These are phyloP conservation scores for Aschersonia sp. DNA, from an alignment of 2,329 filamentous ascomycete genomes.

Conservation along the genomic window DNA sequence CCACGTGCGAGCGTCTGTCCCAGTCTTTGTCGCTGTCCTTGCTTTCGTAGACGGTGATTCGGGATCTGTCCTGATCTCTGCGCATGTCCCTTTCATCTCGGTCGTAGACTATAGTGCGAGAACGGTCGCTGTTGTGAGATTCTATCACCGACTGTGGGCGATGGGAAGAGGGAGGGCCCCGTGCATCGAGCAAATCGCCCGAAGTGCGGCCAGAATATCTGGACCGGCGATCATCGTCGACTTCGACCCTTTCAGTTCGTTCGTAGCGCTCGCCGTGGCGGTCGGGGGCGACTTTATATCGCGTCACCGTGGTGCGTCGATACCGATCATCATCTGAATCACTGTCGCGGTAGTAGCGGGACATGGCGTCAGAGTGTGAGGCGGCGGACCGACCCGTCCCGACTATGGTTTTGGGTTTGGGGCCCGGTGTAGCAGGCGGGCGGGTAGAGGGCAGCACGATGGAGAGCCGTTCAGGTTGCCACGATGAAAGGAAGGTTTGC, in stretches of 20 bases:
- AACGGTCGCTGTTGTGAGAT: slow-evolving; percentile 19
- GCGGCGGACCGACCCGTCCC: slow-evolving; percentile 4
- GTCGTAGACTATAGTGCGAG: slow-evolving; percentile 28
- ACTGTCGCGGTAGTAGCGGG: slow-evolving; percentile 19
- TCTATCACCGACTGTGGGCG: slow-evolving; percentile 38
- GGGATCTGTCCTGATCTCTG: slow-evolving; percentile 13
- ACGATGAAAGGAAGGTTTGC: too few relatives aligned
- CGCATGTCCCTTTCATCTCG: slow-evolving; percentile 23
- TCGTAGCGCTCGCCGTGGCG: slow-evolving; percentile 25
- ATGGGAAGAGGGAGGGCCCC: slow-evolving; percentile 24
- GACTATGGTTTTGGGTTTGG: neutral
- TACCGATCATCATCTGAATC: slow-evolving; percentile 30
- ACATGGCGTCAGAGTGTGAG: slow-evolving; percentile 11
- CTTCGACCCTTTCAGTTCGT: slow-evolving; percentile 22
- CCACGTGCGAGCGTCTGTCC: slow-evolving; percentile 25
- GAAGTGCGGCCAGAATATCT: slow-evolving; percentile 26
- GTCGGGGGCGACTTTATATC: slow-evolving; percentile 34
- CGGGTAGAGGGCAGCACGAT: too few relatives aligned
- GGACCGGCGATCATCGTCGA: slow-evolving; percentile 31
- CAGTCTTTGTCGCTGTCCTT: slow-evolving; percentile 23
- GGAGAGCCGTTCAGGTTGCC: too few relatives aligned
- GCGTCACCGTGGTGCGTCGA: slow-evolving; percentile 32
- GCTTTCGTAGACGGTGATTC: slow-evolving; percentile 22
- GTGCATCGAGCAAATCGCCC: slow-evolving; percentile 27
- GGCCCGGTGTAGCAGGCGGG: too few relatives aligned